Evolutionary conservation across 352 stramenopile species (phyloP).

Genomic region (Globisporangium irregulare): DNA sequence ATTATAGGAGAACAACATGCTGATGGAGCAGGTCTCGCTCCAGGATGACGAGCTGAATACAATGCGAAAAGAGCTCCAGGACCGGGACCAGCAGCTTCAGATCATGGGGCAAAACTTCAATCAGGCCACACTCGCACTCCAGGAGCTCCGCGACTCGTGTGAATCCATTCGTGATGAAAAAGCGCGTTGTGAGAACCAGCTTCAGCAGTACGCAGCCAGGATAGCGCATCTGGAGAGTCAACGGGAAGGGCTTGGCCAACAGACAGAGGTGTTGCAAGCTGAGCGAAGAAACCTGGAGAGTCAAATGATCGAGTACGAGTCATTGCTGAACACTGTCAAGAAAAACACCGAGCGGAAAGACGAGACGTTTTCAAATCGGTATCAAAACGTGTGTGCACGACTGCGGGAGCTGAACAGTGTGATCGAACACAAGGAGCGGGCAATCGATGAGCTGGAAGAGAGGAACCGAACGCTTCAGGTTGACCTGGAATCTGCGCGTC

Average conservation of each 20-base stretch:
- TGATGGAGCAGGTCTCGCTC: constrained; percentile 81
- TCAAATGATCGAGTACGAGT: constrained; percentile 62
- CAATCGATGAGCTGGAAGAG: constrained; percentile 54
- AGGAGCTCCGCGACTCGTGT: constrained; percentile 63
- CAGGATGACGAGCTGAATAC: constrained; percentile 66
- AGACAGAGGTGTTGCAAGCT: constrained; percentile 30
- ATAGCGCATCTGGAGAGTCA: constrained; percentile 65
- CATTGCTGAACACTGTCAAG: constrained; percentile 59
- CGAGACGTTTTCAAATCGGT: constrained; percentile 50
- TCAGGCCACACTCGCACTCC: constrained; percentile 60
- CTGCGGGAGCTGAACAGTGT: constrained; percentile 59
- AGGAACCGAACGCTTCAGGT: constrained; percentile 28
- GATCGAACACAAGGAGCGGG: constrained; percentile 53
- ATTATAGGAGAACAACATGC: constrained; percentile 66
- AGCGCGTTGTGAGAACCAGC: constrained; percentile 53
- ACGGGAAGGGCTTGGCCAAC: constrained; percentile 39
- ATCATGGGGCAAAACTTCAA: constrained; percentile 77
- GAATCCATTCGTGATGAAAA: constrained; percentile 59
- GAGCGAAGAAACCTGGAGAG: constrained; percentile 40
- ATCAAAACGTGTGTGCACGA: constrained; percentile 68
- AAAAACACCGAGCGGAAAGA: constrained; percentile 55
- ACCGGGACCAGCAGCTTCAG: constrained; percentile 68
- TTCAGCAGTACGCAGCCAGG: constrained; percentile 63
- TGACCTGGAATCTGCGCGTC: constrained; percentile 64
- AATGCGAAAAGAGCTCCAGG: constrained; percentile 60